These are phyloP conservation scores for Aureobasidium mangrovei DNA, from an alignment of 2,329 filamentous ascomycete genomes.

Conservation along the genomic window DNA sequence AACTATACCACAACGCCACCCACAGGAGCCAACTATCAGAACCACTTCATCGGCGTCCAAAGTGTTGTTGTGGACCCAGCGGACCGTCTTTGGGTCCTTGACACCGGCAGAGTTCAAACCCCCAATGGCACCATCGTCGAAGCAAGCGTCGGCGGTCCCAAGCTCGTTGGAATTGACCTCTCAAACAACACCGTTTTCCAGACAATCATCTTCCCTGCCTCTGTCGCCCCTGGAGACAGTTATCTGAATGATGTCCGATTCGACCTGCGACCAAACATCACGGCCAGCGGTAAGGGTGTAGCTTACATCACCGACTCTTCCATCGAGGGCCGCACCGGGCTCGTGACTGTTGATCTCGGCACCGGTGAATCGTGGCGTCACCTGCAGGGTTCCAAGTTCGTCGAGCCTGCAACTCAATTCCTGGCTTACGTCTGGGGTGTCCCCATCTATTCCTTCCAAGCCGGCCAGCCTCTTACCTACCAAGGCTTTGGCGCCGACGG, in stretches of 20 bases:
- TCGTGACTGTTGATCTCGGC: constrained; percentile 43
- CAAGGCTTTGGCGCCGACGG: constrained; percentile 42
- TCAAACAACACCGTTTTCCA: constrained; percentile 38
- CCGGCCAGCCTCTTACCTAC: constrained; percentile 30
- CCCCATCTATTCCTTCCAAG: constrained; percentile 36
- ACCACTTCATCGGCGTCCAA: constrained; percentile 45
- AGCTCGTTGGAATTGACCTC: constrained; percentile 42
- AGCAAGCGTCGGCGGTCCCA: constrained; percentile 41
- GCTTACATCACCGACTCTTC: constrained; percentile 48
- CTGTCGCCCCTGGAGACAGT: constrained; percentile 39
- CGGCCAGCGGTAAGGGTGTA: constrained; percentile 36
- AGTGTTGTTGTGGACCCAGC: constrained; percentile 43
- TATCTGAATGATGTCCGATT: constrained; percentile 49
- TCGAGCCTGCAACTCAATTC: constrained; percentile 38
- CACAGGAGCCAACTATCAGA: constrained; percentile 38
- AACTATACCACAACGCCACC: constrained; percentile 42
- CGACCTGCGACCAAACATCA: constrained; percentile 38
- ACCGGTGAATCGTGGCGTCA: constrained; percentile 43
- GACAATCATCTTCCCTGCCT: constrained; percentile 43
- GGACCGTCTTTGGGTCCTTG: constrained; percentile 46
- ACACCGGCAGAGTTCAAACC: constrained; percentile 41
- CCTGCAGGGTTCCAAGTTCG: constrained; percentile 34
- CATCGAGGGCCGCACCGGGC: constrained; percentile 40
- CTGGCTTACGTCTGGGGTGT: constrained; percentile 42
- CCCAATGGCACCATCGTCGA: constrained; percentile 37